Conservation (phyloP, 345 rosid species). For the Zanthoxylum bungeanum region DNA sequence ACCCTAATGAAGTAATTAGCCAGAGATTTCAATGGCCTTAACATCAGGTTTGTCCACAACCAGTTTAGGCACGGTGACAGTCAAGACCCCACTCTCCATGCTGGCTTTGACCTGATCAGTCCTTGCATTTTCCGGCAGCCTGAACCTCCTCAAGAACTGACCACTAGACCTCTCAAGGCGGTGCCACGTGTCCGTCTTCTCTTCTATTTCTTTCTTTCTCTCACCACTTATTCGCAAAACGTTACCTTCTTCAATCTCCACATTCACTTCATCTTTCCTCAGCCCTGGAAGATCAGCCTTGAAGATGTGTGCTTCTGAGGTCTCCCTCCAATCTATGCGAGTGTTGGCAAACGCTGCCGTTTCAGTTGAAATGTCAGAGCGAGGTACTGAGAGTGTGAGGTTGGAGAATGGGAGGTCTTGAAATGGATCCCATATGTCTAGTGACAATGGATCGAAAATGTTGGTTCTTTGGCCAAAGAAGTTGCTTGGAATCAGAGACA, state of each 20-base stretch:
- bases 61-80: slow-evolving; percentile 33
- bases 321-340: slow-evolving; percentile 42
- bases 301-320: slow-evolving; percentile 40
- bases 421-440: slow-evolving; percentile 30
- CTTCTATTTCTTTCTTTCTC: slow-evolving; percentile 33
- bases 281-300: slow-evolving; percentile 38
- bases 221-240: slow-evolving; percentile 40
- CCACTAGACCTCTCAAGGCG: slow-evolving; percentile 32
- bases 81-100: slow-evolving; percentile 43
- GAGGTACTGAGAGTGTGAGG: background rate
- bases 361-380: slow-evolving; percentile 16
- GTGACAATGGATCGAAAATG: slow-evolving; percentile 23
- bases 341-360: slow-evolving; percentile 13
- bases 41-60: slow-evolving; percentile 17
- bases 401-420: background rate
- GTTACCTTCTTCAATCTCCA: slow-evolving; percentile 32
- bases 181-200: slow-evolving; percentile 36
- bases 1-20: background rate
- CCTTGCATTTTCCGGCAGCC: slow-evolving; percentile 38
- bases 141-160: slow-evolving; percentile 37
- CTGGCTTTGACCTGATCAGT: slow-evolving; percentile 32
- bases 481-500: background rate
- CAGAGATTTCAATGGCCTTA: slow-evolving; percentile 31
- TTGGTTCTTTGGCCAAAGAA: background rate
- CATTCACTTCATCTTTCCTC: slow-evolving; percentile 42